phyloP scores from a whole-genome alignment of 257 asterid genomes.

The Solanum acaule region DNA sequence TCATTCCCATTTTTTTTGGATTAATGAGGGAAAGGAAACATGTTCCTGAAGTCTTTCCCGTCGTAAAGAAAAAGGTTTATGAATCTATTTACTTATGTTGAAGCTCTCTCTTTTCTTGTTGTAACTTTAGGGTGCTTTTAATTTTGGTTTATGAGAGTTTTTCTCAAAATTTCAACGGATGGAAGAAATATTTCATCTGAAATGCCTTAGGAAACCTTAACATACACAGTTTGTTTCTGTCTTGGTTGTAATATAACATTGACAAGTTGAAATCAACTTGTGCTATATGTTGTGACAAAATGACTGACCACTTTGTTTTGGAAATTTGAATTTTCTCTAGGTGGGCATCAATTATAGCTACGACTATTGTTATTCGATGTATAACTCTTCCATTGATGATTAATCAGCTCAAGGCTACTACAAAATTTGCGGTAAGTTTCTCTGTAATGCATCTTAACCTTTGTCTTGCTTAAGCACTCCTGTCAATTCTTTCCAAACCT shows the following conservation, averaged over 20 bases:
- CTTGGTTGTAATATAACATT: background rate
- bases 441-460: background rate
- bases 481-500: background rate
- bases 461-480: background rate
- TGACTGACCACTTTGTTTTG: background rate
- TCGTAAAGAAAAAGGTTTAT: background rate
- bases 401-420: constrained; percentile 65
- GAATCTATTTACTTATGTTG: background rate
- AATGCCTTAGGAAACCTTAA: background rate
- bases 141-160: background rate
- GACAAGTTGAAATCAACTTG: background rate
- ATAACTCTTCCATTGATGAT: constrained; percentile 56
- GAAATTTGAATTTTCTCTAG: constrained; percentile 23
- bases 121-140: background rate
- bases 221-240: background rate
- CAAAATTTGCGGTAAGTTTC: constrained; percentile 64
- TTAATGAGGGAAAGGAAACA: background rate
- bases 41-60: background rate
- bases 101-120: background rate
- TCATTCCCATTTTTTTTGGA: background rate
- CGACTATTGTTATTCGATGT: constrained; percentile 60
- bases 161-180: background rate
- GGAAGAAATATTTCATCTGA: background rate
- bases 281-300: background rate
- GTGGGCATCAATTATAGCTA: constrained; percentile 72